A percentile compares a stretch with the other conserved stretches of the same genome.
Evolutionary conservation across 2,329 filamentous ascomycete species (phyloP).

Genomic region (Cladosporium velox): DNA sequence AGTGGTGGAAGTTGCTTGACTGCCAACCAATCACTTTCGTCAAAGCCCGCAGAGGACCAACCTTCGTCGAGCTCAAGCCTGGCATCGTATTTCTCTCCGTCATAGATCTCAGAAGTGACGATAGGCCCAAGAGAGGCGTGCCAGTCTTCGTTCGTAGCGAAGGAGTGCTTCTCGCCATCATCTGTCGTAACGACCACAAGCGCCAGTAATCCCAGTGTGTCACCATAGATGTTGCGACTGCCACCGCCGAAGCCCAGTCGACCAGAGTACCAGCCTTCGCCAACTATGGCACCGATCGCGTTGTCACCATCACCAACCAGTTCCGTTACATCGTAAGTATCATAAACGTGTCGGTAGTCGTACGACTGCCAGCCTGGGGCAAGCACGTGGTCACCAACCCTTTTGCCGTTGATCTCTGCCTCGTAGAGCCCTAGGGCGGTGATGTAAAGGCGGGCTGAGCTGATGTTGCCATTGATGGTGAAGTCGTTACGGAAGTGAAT

Average conservation of each 20-base stretch:
- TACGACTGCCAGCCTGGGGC: constrained; percentile 59
- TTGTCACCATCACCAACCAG: constrained; percentile 43
- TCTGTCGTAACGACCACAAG: constrained; percentile 43
- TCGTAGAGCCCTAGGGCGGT: constrained; percentile 11
- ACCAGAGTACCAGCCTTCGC: constrained; percentile 54
- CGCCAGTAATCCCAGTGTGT: constrained; percentile 43
- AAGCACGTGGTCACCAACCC: constrained; percentile 39
- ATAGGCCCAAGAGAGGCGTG: constrained; percentile 39
- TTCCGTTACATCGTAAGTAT: constrained; percentile 54
- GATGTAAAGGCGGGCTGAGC: constrained; percentile 14
- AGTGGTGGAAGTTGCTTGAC: constrained; percentile 39
- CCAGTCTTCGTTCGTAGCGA: constrained; percentile 47
- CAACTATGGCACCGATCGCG: constrained; percentile 46
- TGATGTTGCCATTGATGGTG: neutral
- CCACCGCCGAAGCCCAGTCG: constrained; percentile 40
- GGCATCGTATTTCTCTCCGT: constrained; percentile 56
- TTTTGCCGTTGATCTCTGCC: constrained; percentile 46
- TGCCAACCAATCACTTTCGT: constrained; percentile 34
- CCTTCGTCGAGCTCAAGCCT: constrained; percentile 33
- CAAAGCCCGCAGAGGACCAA: constrained; percentile 28
- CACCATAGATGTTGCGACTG: constrained; percentile 43
- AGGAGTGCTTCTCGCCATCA: constrained; percentile 34
- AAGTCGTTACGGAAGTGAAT: constrained; percentile 5
- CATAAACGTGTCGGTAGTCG: constrained; percentile 53
- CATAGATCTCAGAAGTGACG: constrained; percentile 49